A percentile compares a stretch with the other conserved stretches of the same genome.
phyloP scores from a whole-genome alignment of 2,329 filamentous ascomycete genomes.

The Emydomyces testavorans region DNA sequence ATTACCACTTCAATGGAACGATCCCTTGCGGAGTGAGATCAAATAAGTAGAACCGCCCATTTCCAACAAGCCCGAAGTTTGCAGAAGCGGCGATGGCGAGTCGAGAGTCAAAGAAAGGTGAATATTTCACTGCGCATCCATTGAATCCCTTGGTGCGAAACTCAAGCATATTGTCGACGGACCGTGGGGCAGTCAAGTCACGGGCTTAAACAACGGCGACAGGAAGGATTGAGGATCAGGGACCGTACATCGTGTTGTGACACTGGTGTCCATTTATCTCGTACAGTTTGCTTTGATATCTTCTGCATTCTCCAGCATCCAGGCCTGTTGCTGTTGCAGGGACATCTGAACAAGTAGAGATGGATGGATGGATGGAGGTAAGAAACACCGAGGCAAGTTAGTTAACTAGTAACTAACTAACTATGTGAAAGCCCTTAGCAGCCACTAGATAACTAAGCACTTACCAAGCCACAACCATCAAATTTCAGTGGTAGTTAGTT shows the following conservation, averaged over 20 bases:
- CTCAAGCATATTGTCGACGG: conserved; percentile 60
- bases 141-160: conserved; percentile 90
- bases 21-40: conserved; percentile 74
- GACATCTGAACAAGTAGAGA: no score
- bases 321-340: conserved; percentile 8
- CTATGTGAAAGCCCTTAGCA: no score
- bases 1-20: conserved; percentile 65
- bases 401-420: not conserved
- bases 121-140: conserved; percentile 95
- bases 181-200: conserved; percentile 8
- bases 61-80: conserved; percentile 95
- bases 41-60: conserved; percentile 78
- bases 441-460: no score
- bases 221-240: not conserved
- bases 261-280: not conserved
- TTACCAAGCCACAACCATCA: no score
- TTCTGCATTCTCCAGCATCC: conserved; percentile 1
- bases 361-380: not conserved
- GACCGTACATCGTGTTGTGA: conserved; percentile 2
- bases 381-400: conserved; percentile 9
- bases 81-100: conserved; percentile 82
- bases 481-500: no score
- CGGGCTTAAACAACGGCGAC: not conserved
- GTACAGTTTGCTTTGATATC: not conserved
- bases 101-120: conserved; percentile 91